A percentile compares a stretch with the other conserved stretches of the same genome.
Evolutionary conservation across 306 rosid genomes (phyloP).

Genomic region (Chamaecrista fasciculata): DNA sequence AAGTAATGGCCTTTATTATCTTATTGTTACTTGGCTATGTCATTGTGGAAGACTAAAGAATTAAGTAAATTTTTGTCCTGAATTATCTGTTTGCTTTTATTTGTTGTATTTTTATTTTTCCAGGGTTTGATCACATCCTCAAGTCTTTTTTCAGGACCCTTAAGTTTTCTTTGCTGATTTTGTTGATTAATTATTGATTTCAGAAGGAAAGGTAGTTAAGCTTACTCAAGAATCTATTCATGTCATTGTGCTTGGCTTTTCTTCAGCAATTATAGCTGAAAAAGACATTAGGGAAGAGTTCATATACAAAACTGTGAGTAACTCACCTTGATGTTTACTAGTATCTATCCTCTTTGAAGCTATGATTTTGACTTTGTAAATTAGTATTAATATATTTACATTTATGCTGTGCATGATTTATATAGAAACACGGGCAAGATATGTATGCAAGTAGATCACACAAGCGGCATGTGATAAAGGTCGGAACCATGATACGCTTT

Average conservation of each 20-base stretch:
- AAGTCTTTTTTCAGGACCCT: background rate
- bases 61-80: background rate
- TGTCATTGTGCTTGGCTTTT: conserved; percentile 75
- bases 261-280: conserved; percentile 54
- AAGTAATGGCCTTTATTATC: background rate
- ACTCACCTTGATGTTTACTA: conserved; percentile 1
- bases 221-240: conserved; percentile 65
- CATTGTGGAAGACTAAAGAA: background rate
- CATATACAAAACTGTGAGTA: conserved; percentile 48
- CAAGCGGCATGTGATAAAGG: conserved; percentile 80
- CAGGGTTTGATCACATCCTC: background rate
- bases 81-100: background rate
- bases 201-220: conserved; percentile 87
- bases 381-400: background rate
- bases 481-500: conserved; percentile 65
- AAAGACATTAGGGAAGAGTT: conserved; percentile 71
- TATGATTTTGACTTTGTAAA: background rate
- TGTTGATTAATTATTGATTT: conserved; percentile 18
- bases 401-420: conserved; percentile 27
- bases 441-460: conserved; percentile 58
- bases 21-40: background rate
- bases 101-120: background rate
- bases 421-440: conserved; percentile 64
- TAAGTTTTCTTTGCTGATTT: conserved; percentile 23
- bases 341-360: background rate